These are phyloP conservation scores for Schizophyllum amplum DNA, from an alignment of 1,284 basidiomycete genomes.

Conservation along the genomic window DNA sequence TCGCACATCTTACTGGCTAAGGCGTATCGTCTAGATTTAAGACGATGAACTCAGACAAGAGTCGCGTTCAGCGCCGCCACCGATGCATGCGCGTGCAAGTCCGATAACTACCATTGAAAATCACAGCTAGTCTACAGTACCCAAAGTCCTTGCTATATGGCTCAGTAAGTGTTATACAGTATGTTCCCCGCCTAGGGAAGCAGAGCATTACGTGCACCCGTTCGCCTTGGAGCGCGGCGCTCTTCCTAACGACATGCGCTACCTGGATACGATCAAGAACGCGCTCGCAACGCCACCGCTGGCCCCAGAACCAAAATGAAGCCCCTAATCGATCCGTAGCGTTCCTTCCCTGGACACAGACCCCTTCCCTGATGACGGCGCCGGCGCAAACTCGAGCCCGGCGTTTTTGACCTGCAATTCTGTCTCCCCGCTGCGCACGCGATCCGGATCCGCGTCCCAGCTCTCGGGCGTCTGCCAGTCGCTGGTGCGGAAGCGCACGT, in stretches of 20 bases:
- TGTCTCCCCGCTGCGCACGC: not conserved
- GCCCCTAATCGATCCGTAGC: not conserved
- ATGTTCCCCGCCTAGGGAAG: no score
- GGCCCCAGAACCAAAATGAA: not conserved
- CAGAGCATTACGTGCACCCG: no score
- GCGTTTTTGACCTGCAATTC: not conserved
- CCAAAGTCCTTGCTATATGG: not conserved
- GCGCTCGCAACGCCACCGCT: no score
- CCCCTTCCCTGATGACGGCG: not conserved
- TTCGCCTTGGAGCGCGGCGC: not conserved
- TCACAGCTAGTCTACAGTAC: not conserved
- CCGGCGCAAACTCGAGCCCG: not conserved
- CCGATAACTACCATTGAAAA: no score
- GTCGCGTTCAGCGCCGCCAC: not conserved
- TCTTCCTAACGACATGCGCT: not conserved
- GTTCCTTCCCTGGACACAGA: not conserved
- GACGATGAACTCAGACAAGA: no score
- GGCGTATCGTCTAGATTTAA: not conserved
- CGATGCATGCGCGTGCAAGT: not conserved
- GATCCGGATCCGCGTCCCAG: not conserved
- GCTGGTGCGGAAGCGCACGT: not conserved
- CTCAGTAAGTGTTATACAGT: not conserved
- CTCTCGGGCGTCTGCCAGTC: not conserved
- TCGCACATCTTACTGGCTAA: not conserved
- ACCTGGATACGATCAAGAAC: not conserved